phyloP scores from a whole-genome alignment of 306 rosid genomes.

The Parietaria judaica region DNA sequence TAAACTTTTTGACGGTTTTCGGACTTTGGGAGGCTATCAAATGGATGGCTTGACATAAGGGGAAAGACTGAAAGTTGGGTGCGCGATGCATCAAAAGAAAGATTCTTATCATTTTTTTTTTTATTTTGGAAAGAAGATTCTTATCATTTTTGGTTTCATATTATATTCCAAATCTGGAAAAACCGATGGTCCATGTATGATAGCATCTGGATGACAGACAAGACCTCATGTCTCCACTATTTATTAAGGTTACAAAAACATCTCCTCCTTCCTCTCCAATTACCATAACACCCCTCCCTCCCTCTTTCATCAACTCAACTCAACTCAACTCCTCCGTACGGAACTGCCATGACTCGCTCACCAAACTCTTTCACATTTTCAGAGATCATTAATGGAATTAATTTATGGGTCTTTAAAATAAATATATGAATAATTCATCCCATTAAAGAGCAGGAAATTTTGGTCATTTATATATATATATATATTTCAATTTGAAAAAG shows the following conservation, averaged over 20 bases:
- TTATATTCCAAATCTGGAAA: slow-evolving; percentile 1
- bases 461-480: no score
- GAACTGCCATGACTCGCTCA: not conserved
- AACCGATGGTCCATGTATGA: slow-evolving; percentile 6
- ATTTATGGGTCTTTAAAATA: no score
- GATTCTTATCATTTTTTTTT: slow-evolving; percentile 19
- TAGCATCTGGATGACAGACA: slow-evolving; percentile 17
- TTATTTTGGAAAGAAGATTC: no score
- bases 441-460: no score
- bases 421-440: no score
- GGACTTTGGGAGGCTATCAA: no score
- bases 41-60: slow-evolving; percentile 5
- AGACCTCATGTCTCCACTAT: slow-evolving; percentile 21
- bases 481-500: no score
- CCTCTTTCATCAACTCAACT: no score
- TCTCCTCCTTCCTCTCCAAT: slow-evolving; percentile 1
- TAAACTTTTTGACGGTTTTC: no score
- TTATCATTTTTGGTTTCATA: not conserved
- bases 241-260: slow-evolving; percentile 16
- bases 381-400: not conserved
- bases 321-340: no score
- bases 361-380: not conserved
- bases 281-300: not conserved
- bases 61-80: slow-evolving; percentile 23
- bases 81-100: not conserved